Percentiles rank a stretch among this genome's conserved stretches.
These are phyloP conservation scores for Stylonectria norvegica DNA, from an alignment of 2,329 filamentous ascomycete species.

Conservation along the genomic window DNA sequence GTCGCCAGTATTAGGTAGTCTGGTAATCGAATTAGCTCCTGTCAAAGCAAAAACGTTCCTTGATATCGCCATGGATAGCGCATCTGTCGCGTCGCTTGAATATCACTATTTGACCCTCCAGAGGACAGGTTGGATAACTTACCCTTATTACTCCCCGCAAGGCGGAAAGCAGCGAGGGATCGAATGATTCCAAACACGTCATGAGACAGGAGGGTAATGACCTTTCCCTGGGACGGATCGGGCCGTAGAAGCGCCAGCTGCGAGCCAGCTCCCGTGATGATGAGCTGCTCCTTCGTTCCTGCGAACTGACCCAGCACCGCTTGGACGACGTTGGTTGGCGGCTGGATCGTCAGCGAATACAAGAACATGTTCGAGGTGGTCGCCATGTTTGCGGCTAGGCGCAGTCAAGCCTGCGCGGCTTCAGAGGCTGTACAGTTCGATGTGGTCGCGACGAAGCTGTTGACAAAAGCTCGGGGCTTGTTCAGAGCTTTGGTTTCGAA, in stretches of 20 bases:
- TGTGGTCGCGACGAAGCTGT: slow-evolving; percentile 26
- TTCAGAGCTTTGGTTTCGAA: slow-evolving; percentile 31
- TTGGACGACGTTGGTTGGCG: slow-evolving; percentile 83
- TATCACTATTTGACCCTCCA: slow-evolving; percentile 65
- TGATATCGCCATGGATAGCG: slow-evolving; percentile 16
- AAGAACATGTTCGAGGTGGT: slow-evolving; percentile 98
- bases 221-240: slow-evolving; percentile 79
- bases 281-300: slow-evolving; percentile 95
- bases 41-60: slow-evolving; percentile 27
- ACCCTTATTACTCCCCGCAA: slow-evolving; percentile 96
- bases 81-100: slow-evolving; percentile 29
- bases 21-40: slow-evolving; percentile 41
- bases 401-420: slow-evolving; percentile 51
- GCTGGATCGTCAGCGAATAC: slow-evolving; percentile 94
- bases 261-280: slow-evolving; percentile 89
- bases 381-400: slow-evolving; percentile 67
- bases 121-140: slow-evolving; percentile 50
- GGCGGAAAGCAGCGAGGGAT: slow-evolving; percentile 79
- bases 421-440: slow-evolving; percentile 27
- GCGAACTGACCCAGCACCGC: slow-evolving; percentile 93
- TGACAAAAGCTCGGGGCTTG: slow-evolving; percentile 17
- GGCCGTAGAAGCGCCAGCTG: slow-evolving; percentile 84
- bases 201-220: slow-evolving; percentile 81
- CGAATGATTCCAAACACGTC: slow-evolving; percentile 96
- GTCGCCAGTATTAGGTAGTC: slow-evolving; percentile 95